Evolutionary conservation across 192 early-diverging fungal genomes (phyloP).

Genomic region (Entrophospora sp.): DNA sequence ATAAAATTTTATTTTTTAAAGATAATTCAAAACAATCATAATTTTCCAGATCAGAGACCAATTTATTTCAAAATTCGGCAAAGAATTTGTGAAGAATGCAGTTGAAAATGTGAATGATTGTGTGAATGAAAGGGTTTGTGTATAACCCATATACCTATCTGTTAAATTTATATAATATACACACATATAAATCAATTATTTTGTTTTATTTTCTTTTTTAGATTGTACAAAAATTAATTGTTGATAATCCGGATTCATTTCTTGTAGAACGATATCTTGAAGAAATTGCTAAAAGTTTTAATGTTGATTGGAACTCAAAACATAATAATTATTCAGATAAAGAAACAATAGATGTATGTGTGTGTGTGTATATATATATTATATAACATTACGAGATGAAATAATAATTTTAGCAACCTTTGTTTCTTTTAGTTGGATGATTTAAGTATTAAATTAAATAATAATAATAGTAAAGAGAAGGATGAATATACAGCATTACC

Average conservation of each 20-base stretch:
- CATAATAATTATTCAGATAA: too few species aligned
- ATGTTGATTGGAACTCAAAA: slow-evolving; percentile 57
- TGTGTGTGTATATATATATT: too few species aligned
- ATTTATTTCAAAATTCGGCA: slow-evolving; percentile 72
- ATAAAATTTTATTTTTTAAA: background rate
- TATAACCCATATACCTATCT: too few species aligned
- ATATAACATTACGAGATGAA: too few species aligned
- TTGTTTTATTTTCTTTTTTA: too few species aligned
- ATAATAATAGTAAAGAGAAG: background rate
- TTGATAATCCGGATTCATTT: slow-evolving; percentile 63
- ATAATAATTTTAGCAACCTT: too few species aligned
- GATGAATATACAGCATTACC: background rate
- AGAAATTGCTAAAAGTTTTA: slow-evolving; percentile 76
- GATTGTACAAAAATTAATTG: slow-evolving; percentile 73
- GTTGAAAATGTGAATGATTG: slow-evolving; percentile 62
- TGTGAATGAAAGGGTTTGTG: slow-evolving; percentile 68
- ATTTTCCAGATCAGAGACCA: slow-evolving; percentile 60
- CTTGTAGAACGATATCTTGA: slow-evolving; percentile 80
- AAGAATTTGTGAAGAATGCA: slow-evolving; percentile 63
- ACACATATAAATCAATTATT: too few species aligned
- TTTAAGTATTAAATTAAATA: background rate
- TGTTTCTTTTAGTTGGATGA: background rate
- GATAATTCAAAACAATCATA: too few species aligned
- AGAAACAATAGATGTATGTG: too few species aligned
- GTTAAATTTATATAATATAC: too few species aligned